Conservation (phyloP, 1,284 basidiomycete species). For the Papiliotrema terrestris region DNA sequence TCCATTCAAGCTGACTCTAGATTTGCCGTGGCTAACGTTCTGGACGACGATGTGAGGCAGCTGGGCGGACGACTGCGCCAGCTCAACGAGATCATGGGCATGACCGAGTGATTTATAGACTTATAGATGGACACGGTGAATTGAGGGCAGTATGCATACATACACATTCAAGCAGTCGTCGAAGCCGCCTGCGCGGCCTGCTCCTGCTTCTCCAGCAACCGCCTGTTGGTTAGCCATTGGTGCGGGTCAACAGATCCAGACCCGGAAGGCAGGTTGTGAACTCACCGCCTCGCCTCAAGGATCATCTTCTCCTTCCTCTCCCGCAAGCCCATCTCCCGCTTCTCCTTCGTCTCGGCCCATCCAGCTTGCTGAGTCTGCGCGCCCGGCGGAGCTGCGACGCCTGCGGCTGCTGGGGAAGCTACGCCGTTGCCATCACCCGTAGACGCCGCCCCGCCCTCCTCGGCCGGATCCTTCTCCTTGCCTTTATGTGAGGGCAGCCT, state of each 20-base stretch:
- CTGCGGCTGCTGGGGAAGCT: not conserved
- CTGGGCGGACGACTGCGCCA: slow-evolving; percentile 61
- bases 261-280: slow-evolving; percentile 2
- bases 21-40: slow-evolving; percentile 78
- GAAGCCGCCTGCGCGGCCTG: not conserved
- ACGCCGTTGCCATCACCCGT: not conserved
- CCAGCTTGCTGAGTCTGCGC: not conserved
- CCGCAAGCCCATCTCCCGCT: slow-evolving; percentile 36
- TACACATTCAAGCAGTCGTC: not conserved
- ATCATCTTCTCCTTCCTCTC: slow-evolving; percentile 47
- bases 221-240: slow-evolving; percentile 17
- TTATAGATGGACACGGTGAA: not conserved
- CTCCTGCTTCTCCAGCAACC: slow-evolving; percentile 38
- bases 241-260: not conserved
- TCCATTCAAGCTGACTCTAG: slow-evolving; percentile 14
- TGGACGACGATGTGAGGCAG: slow-evolving; percentile 58
- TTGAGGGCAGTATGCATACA: not conserved
- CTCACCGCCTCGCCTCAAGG: slow-evolving; percentile 42
- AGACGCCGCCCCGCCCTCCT: not conserved
- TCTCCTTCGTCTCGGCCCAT: slow-evolving; percentile 44
- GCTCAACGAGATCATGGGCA: slow-evolving; percentile 46
- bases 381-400: not conserved
- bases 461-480: slow-evolving; percentile 17
- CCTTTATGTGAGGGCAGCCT: slow-evolving; percentile 22
- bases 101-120: not conserved